phyloP scores from a whole-genome alignment of 345 rosid species.

The Clarkia xantiana region DNA sequence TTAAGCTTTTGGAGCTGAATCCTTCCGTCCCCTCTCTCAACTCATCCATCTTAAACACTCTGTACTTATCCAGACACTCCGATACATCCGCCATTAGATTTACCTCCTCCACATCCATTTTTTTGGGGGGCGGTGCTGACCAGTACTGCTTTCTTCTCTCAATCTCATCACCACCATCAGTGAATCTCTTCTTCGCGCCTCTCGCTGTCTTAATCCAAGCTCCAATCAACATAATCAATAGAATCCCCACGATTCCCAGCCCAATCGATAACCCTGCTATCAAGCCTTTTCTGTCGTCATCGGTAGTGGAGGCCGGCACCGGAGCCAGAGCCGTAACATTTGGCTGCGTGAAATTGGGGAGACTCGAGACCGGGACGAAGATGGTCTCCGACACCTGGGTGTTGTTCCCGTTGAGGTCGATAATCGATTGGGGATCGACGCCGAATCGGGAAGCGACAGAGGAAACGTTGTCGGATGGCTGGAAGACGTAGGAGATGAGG shows the following conservation, averaged over 20 bases:
- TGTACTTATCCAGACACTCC: constrained; percentile 58
- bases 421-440: constrained; percentile 19
- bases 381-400: constrained; percentile 23
- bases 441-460: constrained; percentile 41
- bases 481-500: constrained; percentile 52
- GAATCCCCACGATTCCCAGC: constrained; percentile 23
- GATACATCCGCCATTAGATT: constrained; percentile 57
- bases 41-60: constrained; percentile 44
- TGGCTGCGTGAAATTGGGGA: constrained; percentile 38
- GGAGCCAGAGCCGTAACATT: constrained; percentile 11
- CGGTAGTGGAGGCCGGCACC: constrained; percentile 11
- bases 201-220: constrained; percentile 17
- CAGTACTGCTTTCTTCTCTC: constrained; percentile 7
- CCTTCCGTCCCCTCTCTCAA: constrained; percentile 44
- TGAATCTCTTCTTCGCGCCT: constrained; percentile 12
- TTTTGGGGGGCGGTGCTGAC: no score
- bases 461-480: constrained; percentile 41
- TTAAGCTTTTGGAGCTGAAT: constrained; percentile 29
- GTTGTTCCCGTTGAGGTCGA: constrained; percentile 27
- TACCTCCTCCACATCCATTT: constrained; percentile 18
- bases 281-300: constrained; percentile 32
- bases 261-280: constrained; percentile 39
- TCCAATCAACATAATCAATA: constrained; percentile 18
- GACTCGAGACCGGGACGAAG: constrained; percentile 35
- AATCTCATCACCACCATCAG: constrained; percentile 16